Base-by-base conservation (phyloP, 2,329 filamentous ascomycete species). In the Triangularia setosa region DNA sequence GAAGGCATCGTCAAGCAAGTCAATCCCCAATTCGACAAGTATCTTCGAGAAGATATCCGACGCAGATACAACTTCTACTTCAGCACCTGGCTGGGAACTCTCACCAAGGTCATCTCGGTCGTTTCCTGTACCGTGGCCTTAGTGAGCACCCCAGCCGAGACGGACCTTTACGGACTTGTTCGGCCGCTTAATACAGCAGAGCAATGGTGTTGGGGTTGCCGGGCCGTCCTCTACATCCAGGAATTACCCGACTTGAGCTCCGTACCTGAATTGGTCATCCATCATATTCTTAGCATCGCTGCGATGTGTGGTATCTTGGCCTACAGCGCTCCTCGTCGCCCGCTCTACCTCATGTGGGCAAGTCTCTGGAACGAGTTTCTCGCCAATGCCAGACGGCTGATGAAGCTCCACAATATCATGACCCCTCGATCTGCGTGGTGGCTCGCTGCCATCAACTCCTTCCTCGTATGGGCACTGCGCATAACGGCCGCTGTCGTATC, bases 121-220 rank as follows among this genome's bases (percentile, higher is more conserved):
- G 53, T 63, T 2, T 60, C 62, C 11, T 71, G 70, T 23, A 57
- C 58, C n/a, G 52, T 66, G 4, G 68, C 70, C 2, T 57, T 67
- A 12, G 63, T 68, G 61, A 67, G 65, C 11, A 69, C 68, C 2
- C 30, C 69, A 0, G 62, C 70, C n/a, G 61, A 68, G 58, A 67
- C 67, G 27, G 70, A 71, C 57, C 61, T 71, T 33, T 53, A 61
- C 14, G 69, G 70, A 24, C 61, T 70, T 25, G 62, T 59, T 16
- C 52, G 64, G 7, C 64, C 70, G 4, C 64, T 70, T 24, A 70
- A 62, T 54, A 44, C 54, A 6, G 65, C 60, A 2, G 69, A 71
- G 53, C 70, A 71, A 30, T 66, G 64, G 56, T 71, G 70, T 61
- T 71, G 67, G 70, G 70, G 68, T 1, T 67, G 67, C 18, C 70